Base-by-base conservation (phyloP, 176 grass and related monocot species). In the Stipa capillata region DNA sequence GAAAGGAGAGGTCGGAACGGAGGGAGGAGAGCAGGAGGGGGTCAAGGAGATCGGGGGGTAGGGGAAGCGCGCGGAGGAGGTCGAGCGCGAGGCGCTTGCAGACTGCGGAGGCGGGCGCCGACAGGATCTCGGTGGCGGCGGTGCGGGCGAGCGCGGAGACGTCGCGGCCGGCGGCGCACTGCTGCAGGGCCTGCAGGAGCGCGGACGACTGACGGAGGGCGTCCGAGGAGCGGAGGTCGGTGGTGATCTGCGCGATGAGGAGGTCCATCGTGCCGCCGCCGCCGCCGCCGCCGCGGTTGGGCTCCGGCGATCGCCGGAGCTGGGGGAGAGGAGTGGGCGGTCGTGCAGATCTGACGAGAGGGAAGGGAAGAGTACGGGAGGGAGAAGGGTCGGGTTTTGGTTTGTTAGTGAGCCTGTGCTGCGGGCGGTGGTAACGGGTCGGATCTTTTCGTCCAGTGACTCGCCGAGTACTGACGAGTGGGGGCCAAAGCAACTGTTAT, bases 181-280 rank as follows among this genome's bases (percentile, higher is more conserved):
- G 90, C 86, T 99, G 96, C 28, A 99, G 92, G 0, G 96, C 88
- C 47, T 92, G 85, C 47, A 99, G 84, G 21, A 99, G 90, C 50
- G 92, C 96, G 9, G 87, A 89, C 5, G 96, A 94, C 79, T 99
- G 96, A 6, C 92, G 90, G 43, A 99, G 96, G 17, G 96, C 92
- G 81, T 99, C 96, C 65, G 82, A 93, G 10, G 92, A 95, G 51
- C 90, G 90, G 6, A 99, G 92, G 29, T 99, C 92, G 24, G 59
- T 75, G 27, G 85, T 93, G 92, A 99, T 99, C 79, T 94, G 89
- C 27, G 86, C 88, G 25, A 99, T 91, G 72, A 99, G 84, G 35
- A 99, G 87, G 85, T 99, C 96, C 96, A 95, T 99, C 35, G 69
- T n/a, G n/a, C n/a, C n/a, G n/a, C n/a, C n/a, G n/a, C n/a, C n/a